Evolutionary conservation across 176 grass and related monocot genomes (phyloP), one percentile per base, ranked within the genome.

Genomic region (Phyllostachys edulis): DNA sequence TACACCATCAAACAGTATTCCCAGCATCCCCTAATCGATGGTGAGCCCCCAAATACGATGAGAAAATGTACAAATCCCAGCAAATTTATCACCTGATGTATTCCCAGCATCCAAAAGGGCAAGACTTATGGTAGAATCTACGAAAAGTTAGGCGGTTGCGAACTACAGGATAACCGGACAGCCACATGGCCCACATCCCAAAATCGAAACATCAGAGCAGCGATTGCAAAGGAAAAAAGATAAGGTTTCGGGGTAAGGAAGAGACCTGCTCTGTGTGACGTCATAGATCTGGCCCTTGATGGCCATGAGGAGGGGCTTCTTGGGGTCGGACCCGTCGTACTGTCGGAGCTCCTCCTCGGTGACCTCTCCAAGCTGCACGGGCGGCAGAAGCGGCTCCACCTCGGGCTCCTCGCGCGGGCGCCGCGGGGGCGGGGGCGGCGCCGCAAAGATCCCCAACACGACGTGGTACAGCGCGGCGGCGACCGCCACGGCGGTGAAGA

Each of bases 211-310:
- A 78, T 8, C 50, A 10, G 16, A 46, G 20, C 52, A 50, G 14
- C 79, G 13, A 66, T 7, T 5, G n/a, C 23, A 39, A 18, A 55
- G 26, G 11, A 1, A 2, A 3, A 2, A 67, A 3, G 3, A 2
- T 23, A 51, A 3, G 37, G 73, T 72, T 79, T 54, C 11, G 9
- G 41, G 16, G 23, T 13, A 20, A 24, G 61, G 17, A 49, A 34
- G 16, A 50, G 55, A 92, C 92, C 92, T 92, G 90, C 92, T 94
- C 88, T 90, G 90, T 24, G 92, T 92, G 73, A 94, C 92, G 54
- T 94, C 92, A 69, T 94, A 94, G 85, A 92, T 94, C 86, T 92
- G 92, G 41, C 85, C 84, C 82, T 92, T 92, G 70, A 94, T 94
- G 66, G 92, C 92, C 87, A 94, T 94, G 51, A 94, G 90, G 61